These are phyloP conservation scores for Paragyromitra xinjiangensis DNA, from an alignment of 495 filamentous ascomycete species.

Conservation along the genomic window DNA sequence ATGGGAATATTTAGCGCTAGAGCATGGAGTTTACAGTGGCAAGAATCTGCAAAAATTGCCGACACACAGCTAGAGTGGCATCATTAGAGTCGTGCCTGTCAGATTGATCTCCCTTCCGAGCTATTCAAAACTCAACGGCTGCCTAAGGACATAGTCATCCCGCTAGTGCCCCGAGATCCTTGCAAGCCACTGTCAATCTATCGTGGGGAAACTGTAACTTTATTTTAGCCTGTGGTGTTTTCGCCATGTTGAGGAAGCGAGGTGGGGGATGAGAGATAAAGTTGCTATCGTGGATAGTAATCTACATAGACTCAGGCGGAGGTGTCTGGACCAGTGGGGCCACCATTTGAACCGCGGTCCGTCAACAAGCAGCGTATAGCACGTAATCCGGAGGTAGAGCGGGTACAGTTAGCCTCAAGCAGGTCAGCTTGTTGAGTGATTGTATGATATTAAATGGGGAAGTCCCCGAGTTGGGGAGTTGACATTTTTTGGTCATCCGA, in stretches of 20 bases:
- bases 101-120: conserved; percentile 14
- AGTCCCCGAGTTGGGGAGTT: not conserved
- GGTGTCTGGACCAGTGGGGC: not conserved
- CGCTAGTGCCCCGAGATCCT: conserved; percentile 51
- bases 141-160: conserved; percentile 20
- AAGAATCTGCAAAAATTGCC: conserved; percentile 24
- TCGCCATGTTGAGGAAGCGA: conserved; percentile 1
- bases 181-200: conserved; percentile 41
- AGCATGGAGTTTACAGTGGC: not conserved
- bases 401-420: not conserved
- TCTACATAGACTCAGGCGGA: not conserved
- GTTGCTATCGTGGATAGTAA: conserved; percentile 29
- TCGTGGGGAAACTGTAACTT: conserved; percentile 26
- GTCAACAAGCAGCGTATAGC: not conserved
- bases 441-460: not conserved
- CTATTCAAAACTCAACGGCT: conserved; percentile 4
- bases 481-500: not conserved
- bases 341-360: not conserved
- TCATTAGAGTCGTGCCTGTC: not conserved
- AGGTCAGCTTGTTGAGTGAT: conserved; percentile 3
- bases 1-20: not conserved
- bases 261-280: conserved; percentile 24
- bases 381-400: conserved; percentile 12
- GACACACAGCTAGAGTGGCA: not conserved
- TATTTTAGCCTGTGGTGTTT: conserved; percentile 42